Evolutionary conservation across 75 land plant genomes (phyloP).

Genomic region (Larix kaempferi): DNA sequence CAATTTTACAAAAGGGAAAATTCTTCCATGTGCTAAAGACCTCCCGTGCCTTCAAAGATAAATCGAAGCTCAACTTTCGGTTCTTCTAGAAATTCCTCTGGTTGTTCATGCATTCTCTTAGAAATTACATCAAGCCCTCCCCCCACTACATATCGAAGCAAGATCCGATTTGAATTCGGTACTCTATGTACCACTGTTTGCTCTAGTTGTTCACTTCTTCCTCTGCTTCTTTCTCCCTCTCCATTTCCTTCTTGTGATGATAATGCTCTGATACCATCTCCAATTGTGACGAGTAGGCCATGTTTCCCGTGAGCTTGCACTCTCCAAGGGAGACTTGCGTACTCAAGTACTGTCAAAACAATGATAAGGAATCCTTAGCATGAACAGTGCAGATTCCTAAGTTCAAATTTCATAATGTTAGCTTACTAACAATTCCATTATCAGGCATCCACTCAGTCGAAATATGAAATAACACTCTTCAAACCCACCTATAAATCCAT

Average conservation of each 20-base stretch:
- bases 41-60: conserved; percentile 76
- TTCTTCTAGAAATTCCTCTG: no score
- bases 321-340: conserved; percentile 47
- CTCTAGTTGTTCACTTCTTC: conserved; percentile 27
- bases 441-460: no score
- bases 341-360: not conserved
- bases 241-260: conserved; percentile 23
- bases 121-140: conserved; percentile 64
- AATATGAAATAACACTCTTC: no score
- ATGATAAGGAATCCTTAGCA: no score
- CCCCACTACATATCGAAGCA: conserved; percentile 70
- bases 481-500: no score
- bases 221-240: conserved; percentile 30
- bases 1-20: conserved; percentile 81
- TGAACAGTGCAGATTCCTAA: no score
- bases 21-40: conserved; percentile 66
- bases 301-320: conserved; percentile 74
- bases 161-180: conserved; percentile 41
- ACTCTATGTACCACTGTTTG: conserved; percentile 67
- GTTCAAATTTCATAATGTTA: no score
- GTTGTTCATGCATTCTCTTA: no score
- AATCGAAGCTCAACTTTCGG: no score
- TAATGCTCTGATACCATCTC: conserved; percentile 17
- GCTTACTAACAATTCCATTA: not conserved
- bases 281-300: conserved; percentile 40